Conservation (phyloP, 2,329 filamentous ascomycete genomes). For the Talaromyces rugulosus region DNA sequence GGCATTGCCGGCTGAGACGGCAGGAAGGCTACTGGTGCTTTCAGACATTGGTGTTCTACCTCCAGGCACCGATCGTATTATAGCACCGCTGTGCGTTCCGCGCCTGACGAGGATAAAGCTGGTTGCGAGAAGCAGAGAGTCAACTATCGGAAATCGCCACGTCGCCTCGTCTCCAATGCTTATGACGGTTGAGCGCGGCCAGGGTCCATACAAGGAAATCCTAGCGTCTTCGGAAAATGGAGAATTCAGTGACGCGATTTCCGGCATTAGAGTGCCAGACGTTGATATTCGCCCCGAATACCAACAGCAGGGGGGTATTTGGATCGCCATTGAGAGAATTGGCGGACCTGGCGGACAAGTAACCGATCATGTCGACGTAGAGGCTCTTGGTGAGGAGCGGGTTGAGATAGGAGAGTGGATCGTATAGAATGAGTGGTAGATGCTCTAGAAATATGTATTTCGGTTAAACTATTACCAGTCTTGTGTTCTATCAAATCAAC, state of each 20-base stretch:
- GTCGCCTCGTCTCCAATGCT: constrained; percentile 54
- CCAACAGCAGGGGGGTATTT: constrained; percentile 56
- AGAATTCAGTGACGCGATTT: constrained; percentile 65
- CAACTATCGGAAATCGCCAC: constrained; percentile 32
- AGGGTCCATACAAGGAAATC: constrained; percentile 62
- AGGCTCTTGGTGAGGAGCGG: constrained; percentile 39
- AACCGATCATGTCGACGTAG: constrained; percentile 40
- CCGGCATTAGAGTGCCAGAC: constrained; percentile 65
- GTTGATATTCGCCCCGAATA: constrained; percentile 69
- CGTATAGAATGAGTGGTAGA: background rate
- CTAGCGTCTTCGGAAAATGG: constrained; percentile 68
- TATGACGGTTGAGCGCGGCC: constrained; percentile 68
- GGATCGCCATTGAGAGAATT: constrained; percentile 78
- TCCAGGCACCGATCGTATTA: constrained; percentile 50
- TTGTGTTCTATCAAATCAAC: background rate
- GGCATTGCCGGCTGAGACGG: constrained; percentile 66
- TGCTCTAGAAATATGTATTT: background rate
- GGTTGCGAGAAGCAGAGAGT: constrained; percentile 47
- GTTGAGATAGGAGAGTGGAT: constrained; percentile 42
- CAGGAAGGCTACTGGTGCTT: constrained; percentile 63
- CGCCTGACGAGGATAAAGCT: constrained; percentile 61
- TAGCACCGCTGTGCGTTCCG: constrained; percentile 46
- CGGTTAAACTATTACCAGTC: background rate
- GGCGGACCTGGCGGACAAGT: constrained; percentile 55
- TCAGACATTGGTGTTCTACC: constrained; percentile 47